Base-by-base conservation (phyloP, 805 yeast species). In the Kregervanrija pseudodelftensis region DNA sequence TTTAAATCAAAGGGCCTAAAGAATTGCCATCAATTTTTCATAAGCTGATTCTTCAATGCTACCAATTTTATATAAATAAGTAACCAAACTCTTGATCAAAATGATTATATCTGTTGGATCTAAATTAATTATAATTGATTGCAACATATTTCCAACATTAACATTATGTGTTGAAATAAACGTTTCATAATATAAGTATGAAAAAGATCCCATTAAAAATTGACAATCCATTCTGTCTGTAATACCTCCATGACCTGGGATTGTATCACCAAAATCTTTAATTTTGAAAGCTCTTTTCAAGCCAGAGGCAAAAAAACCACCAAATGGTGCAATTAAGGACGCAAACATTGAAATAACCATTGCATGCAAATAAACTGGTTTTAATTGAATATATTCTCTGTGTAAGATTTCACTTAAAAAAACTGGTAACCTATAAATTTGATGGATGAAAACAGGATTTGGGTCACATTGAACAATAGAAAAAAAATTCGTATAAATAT, bases 181-280 rank as follows among this genome's bases (percentile, higher is more conserved):
- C 2, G 96, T 87, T 65, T 91, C 96, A 65, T 82, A 90, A 68
- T 93, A 93, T 53, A 93, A 72, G 60, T 89, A 90, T 32, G 93
- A 77, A 61, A 93, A 93, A 35, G 95, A 86, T 11, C 99, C 99
- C 98, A 93, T 93, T 55, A 93, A 71, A 61, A 91, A 93, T 68
- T 93, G 98, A 67, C 99, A 93, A 67, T 93, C 99, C 71, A 93
- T 82, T 68, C 99, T 78, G 63, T 93, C 99, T 22, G 97, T 90
- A 53, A 93, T 82, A 54, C 99, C 99, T 51, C 99, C 99, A 61
- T 93, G 99, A 31, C 99, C 99, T 12, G 99, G 99, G 54, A 93
- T 93, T 9, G 98, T 91, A 60, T 91, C 95, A 54, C 98, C 99
- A 59, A 93, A 93, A 66, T 93, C 99, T 67, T 93, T 93, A 44